phyloP scores from a whole-genome alignment of 805 yeast species.

The Naumovozyma dairenensis region DNA sequence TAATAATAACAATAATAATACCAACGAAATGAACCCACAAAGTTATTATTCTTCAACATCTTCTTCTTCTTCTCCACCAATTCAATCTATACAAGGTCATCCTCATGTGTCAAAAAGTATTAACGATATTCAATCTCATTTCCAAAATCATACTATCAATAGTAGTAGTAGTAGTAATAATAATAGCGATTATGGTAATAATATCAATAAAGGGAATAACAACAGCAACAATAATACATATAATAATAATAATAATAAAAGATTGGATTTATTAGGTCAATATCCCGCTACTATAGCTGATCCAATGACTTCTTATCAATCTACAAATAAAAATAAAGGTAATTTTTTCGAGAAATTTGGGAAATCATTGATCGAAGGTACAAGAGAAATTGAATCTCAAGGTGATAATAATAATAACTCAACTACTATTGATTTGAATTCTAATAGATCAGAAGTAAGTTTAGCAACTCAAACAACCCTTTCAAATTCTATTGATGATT shows the following conservation, averaged over 20 bases:
- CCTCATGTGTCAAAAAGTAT: not conserved
- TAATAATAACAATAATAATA: constrained; percentile 2
- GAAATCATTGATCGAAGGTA: constrained; percentile 27
- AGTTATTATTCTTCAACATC: not conserved
- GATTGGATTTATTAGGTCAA: constrained; percentile 16
- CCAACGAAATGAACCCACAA: no score
- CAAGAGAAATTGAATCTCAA: constrained; percentile 23
- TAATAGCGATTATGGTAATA: not conserved
- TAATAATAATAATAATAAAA: constrained; percentile 3
- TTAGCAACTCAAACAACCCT: not conserved
- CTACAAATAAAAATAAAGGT: constrained; percentile 5
- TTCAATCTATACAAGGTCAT: not conserved
- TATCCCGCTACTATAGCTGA: constrained; percentile 23
- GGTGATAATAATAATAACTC: not conserved
- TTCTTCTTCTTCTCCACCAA: not conserved
- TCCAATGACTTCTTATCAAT: constrained; percentile 4
- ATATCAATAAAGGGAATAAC: no score
- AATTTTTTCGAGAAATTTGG: constrained; percentile 30
- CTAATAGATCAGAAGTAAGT: not conserved
- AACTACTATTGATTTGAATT: not conserved
- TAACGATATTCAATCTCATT: constrained; percentile 1
- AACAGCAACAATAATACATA: not conserved
- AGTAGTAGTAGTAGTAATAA: constrained; percentile 2
- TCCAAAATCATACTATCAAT: not conserved
- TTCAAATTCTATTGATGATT: not conserved